phyloP scores from a whole-genome alignment of 257 asterid species.

The Solanum chmielewskii region DNA sequence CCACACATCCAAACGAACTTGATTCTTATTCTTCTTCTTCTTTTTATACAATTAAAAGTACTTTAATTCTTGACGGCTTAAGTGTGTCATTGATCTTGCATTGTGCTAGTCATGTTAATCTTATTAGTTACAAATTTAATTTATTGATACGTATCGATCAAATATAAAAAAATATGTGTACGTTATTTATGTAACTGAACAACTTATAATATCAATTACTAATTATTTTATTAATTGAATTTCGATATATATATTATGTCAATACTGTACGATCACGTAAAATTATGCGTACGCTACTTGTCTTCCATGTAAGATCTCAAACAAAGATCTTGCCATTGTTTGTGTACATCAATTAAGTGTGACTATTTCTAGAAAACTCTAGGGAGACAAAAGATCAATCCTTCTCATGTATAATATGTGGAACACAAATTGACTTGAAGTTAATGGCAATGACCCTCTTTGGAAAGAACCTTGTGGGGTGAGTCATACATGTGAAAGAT shows the following conservation, averaged over 20 bases:
- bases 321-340: background rate
- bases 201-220: no score
- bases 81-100: background rate
- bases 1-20: background rate
- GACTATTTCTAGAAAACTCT: background rate
- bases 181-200: no score
- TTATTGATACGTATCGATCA: background rate
- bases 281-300: background rate
- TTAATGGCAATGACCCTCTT: background rate
- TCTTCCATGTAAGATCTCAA: background rate
- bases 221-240: no score
- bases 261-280: background rate
- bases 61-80: background rate
- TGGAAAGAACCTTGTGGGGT: background rate
- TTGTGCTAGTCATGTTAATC: background rate
- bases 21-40: background rate
- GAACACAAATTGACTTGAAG: background rate
- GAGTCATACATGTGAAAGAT: background rate
- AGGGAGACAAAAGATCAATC: background rate
- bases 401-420: background rate
- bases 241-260: accelerated
- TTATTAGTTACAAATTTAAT: background rate
- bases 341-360: background rate
- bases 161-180: no score
- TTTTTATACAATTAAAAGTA: background rate